These are phyloP conservation scores for Fraxinus cuspidata DNA, from an alignment of 257 asterid species.

Conservation along the genomic window DNA sequence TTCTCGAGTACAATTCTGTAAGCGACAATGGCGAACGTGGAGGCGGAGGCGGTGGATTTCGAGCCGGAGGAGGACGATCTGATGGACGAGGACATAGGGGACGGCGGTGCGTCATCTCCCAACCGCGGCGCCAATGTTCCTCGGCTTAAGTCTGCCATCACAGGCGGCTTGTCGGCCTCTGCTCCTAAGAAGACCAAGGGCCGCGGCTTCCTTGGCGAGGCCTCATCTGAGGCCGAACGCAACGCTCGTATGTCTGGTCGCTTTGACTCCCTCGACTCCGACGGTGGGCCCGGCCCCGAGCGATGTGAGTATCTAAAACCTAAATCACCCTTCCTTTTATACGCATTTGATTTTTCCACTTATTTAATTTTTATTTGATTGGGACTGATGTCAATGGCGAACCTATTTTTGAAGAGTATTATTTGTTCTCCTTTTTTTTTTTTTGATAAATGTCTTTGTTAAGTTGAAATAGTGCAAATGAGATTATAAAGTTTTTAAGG, in stretches of 20 bases:
- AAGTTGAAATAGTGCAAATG: not conserved
- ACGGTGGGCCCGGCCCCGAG: constrained; percentile 96
- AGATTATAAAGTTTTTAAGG: constrained; percentile 1
- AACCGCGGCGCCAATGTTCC: constrained; percentile 50
- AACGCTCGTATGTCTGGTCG: constrained; percentile 86
- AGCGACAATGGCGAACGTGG: constrained; percentile 70
- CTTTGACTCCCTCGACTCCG: constrained; percentile 75
- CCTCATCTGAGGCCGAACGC: constrained; percentile 77
- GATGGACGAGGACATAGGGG: constrained; percentile 91
- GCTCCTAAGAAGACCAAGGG: constrained; percentile 92
- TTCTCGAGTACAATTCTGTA: not conserved
- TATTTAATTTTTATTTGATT: not conserved
- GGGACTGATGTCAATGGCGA: not conserved
- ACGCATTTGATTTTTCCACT: not conserved
- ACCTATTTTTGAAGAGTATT: not conserved
- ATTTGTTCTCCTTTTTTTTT: not conserved
- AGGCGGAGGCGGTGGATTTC: constrained; percentile 87
- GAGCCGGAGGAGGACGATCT: constrained; percentile 98
- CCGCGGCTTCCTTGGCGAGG: constrained; percentile 91
- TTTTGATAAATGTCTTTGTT: not conserved
- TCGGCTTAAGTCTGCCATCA: constrained; percentile 80
- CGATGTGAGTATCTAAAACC: constrained; percentile 62
- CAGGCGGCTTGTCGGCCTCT: constrained; percentile 60
- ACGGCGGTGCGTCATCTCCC: constrained; percentile 43
- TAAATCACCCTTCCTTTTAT: not conserved